Evolutionary conservation across 2,329 filamentous ascomycete species (phyloP).

Genomic region (Stagonosporopsis rhizophila): DNA sequence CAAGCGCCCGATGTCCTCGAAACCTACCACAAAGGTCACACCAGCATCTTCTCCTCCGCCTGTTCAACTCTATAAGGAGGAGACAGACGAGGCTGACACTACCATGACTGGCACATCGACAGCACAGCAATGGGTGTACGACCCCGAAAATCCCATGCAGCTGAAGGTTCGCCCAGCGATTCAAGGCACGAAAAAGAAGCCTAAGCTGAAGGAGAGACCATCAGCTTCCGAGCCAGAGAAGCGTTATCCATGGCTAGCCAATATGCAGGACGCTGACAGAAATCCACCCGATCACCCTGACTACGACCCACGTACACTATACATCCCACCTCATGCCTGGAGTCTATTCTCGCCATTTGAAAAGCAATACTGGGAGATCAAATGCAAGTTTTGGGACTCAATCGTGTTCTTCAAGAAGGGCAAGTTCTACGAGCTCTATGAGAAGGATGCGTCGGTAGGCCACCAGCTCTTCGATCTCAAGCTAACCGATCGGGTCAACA

Average conservation of each 20-base stretch:
- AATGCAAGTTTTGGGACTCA: constrained; percentile 96
- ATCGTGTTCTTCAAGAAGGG: constrained; percentile 99
- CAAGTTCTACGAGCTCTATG: constrained; percentile 98
- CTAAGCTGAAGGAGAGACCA: constrained; percentile 66
- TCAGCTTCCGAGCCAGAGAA: constrained; percentile 83
- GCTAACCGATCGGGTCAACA: constrained; percentile 96
- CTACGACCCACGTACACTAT: constrained; percentile 90
- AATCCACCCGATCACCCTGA: constrained; percentile 81
- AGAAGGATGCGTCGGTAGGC: constrained; percentile 95
- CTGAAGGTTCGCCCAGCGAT: constrained; percentile 55
- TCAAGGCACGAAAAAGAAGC: constrained; percentile 41
- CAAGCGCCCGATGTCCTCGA: constrained; percentile 67
- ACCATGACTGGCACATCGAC: constrained; percentile 69
- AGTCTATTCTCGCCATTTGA: constrained; percentile 90
- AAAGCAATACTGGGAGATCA: constrained; percentile 99
- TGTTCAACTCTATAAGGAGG: constrained; percentile 49
- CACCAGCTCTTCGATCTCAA: constrained; percentile 98
- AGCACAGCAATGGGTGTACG: constrained; percentile 81
- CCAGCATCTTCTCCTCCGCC: constrained; percentile 56
- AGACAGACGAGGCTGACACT: constrained; percentile 62
- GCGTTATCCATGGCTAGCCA: constrained; percentile 88
- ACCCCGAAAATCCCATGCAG: constrained; percentile 65
- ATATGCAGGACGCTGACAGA: constrained; percentile 82
- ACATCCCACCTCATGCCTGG: constrained; percentile 82
- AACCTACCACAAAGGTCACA: constrained; percentile 62